Base-by-base conservation (phyloP, 148 eudicot genomes). In the Cornus suecica region DNA sequence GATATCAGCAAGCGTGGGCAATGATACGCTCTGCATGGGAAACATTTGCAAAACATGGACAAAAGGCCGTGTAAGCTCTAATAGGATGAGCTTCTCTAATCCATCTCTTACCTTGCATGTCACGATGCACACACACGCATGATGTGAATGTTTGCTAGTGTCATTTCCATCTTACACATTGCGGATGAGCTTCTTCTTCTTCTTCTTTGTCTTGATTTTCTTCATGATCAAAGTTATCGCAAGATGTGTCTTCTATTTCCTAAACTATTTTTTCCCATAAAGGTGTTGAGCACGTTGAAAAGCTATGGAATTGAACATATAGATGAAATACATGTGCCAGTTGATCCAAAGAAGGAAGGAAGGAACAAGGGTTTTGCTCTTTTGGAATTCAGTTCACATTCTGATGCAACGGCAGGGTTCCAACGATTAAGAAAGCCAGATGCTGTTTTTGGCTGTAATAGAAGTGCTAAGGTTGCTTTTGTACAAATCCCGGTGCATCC, bases 31-130 rank as follows among this genome's bases (percentile, higher is more conserved):
- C 56, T 83, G 61, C 71, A 16, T 83, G 75, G 82, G 86, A 31
- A 83, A 83, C 60, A 83, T 83, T 37, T 83, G 86, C 80, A 83
- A 70, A 70, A 32, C 58, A 45, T 83, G 86, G 86, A 76, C 74
- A 42, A 69, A 83, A 66, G 78, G 73, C 28, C 77, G 7, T 31
- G 86, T 83, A 83, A 80, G 82, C 61, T 56, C 51, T 66, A 14
- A 18, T 18, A 24, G 45, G 60, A 66, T 58, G 20, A 48, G 20
- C 54, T n/a, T n/a, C 62, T 58, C 22, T 58, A 58, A 51, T 64
- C 62, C 6, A 10, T 27, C 18, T 69, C 28, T 41, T 60, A 29
- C n/a, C 45, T 28, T 34, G 16, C 41, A 66, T 32, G 25, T 61
- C 42, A 7, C 27, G 1, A 62, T 68, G 34, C 62, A 27, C 24